A percentile compares a stretch with the other conserved stretches of the same genome.
Evolutionary conservation across 1,139 yeast species (phyloP).

Genomic region (Protomyces inouyei): DNA sequence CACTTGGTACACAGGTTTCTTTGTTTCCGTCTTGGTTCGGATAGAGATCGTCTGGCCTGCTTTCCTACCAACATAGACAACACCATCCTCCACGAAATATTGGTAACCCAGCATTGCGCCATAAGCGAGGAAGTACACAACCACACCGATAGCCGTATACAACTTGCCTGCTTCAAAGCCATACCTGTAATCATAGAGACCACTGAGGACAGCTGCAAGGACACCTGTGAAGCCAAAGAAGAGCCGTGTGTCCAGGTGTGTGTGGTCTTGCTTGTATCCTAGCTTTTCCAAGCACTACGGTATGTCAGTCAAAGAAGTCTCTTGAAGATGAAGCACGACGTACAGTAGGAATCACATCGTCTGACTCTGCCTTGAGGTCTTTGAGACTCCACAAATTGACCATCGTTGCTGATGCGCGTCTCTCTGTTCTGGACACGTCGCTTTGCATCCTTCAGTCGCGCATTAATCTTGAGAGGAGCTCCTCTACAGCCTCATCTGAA

Average conservation of each 20-base stretch:
- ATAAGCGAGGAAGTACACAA: slow-evolving; percentile 51
- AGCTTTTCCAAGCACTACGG: slow-evolving; percentile 49
- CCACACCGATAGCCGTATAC: slow-evolving; percentile 47
- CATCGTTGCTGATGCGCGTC: not conserved
- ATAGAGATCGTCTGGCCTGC: slow-evolving; percentile 31
- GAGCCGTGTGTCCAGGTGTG: slow-evolving; percentile 57
- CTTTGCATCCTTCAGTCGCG: not conserved
- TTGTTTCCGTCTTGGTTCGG: slow-evolving; percentile 17
- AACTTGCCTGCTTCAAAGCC: slow-evolving; percentile 45
- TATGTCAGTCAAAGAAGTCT: slow-evolving; percentile 28
- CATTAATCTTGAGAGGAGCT: not conserved
- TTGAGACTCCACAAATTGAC: slow-evolving; percentile 33
- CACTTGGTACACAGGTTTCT: slow-evolving; percentile 25
- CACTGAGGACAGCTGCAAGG: slow-evolving; percentile 60
- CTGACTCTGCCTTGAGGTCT: slow-evolving; percentile 39
- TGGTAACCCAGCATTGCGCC: slow-evolving; percentile 49
- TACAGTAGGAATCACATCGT: slow-evolving; percentile 39
- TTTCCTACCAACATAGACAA: slow-evolving; percentile 57
- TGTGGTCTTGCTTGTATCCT: slow-evolving; percentile 61
- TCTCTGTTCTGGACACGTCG: not conserved
- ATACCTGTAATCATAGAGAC: slow-evolving; percentile 59
- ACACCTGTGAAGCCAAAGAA: slow-evolving; percentile 67
- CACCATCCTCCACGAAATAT: slow-evolving; percentile 51
- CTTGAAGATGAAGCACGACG: slow-evolving; percentile 1
- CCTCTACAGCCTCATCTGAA: not conserved